Evolutionary conservation across 2,329 filamentous ascomycete species (phyloP).

Genomic region (Colletotrichum tanaceti): DNA sequence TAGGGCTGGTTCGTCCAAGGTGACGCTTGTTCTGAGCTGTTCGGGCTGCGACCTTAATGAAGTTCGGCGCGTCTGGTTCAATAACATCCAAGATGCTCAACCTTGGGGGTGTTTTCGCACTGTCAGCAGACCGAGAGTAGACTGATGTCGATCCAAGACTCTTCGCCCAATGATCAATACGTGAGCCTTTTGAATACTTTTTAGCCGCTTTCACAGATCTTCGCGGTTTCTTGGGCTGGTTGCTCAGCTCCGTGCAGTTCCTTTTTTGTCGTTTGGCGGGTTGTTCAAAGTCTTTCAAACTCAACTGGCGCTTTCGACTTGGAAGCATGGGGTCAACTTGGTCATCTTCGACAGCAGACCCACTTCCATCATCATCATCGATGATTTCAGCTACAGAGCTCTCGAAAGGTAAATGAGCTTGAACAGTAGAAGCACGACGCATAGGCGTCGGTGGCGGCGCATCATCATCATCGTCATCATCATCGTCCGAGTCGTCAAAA

Average conservation of each 20-base stretch:
- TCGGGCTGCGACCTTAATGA: constrained; percentile 71
- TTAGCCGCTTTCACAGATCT: neutral
- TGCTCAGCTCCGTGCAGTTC: constrained; percentile 38
- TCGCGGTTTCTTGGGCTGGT: constrained; percentile 45
- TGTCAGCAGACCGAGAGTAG: constrained; percentile 44
- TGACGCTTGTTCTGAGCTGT: constrained; percentile 60
- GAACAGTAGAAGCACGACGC: neutral
- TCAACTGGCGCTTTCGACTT: constrained; percentile 54
- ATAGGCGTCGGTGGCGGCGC: neutral
- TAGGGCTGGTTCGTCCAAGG: constrained; percentile 66
- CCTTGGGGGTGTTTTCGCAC: constrained; percentile 49
- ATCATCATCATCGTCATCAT: constrained; percentile 55
- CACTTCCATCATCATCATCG: constrained; percentile 52
- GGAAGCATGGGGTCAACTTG: constrained; percentile 63
- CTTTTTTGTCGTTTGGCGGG: constrained; percentile 44
- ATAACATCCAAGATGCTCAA: constrained; percentile 73
- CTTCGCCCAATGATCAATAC: constrained; percentile 19
- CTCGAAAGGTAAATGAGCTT: constrained; percentile 1
- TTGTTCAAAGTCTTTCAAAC: constrained; percentile 45
- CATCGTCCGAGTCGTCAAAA: constrained; percentile 61
- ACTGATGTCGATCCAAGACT: neutral
- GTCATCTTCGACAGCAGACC: constrained; percentile 63
- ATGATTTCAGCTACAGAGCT: constrained; percentile 1
- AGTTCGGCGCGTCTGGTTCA: constrained; percentile 63
- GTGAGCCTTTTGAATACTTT: neutral